A percentile compares a stretch with the other conserved stretches of the same genome.
Conservation (phyloP, 768 basidiomycete species). For the Mycena metata region DNA sequence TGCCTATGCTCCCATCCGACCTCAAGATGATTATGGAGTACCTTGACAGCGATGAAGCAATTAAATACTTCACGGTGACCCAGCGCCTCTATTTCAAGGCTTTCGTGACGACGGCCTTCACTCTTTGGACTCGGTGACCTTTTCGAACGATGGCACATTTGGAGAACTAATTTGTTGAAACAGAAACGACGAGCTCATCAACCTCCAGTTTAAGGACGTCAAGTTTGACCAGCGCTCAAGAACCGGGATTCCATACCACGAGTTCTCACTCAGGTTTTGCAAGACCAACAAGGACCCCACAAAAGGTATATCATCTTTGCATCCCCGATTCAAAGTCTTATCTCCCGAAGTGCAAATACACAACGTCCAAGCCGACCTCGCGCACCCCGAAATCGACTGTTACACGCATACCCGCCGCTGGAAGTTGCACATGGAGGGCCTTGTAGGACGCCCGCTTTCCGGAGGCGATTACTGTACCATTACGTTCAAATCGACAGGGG, state of each 20-base stretch:
- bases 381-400: slow-evolving; percentile 40
- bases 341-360: slow-evolving; percentile 31
- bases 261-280: slow-evolving; percentile 37
- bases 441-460: slow-evolving; percentile 30
- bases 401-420: slow-evolving; percentile 33
- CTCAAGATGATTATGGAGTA: slow-evolving; percentile 38
- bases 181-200: slow-evolving; percentile 39
- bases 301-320: slow-evolving; percentile 26
- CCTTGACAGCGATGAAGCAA: slow-evolving; percentile 26
- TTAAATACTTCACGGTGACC: slow-evolving; percentile 18
- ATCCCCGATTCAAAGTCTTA: too few relatives aligned
- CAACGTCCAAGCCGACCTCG: slow-evolving; percentile 24
- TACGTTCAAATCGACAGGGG: too few relatives aligned
- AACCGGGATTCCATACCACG: slow-evolving; percentile 27
- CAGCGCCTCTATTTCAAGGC: slow-evolving; percentile 37
- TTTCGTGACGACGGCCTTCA: slow-evolving; percentile 38
- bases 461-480: slow-evolving; percentile 36
- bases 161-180: neutral
- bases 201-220: slow-evolving; percentile 25
- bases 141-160: neutral
- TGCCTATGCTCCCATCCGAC: slow-evolving; percentile 41
- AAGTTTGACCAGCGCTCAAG: slow-evolving; percentile 25
- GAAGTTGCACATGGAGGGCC: slow-evolving; percentile 27
- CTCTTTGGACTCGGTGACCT: slow-evolving; percentile 36
- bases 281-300: slow-evolving; percentile 42